These are phyloP conservation scores for Talaromyces marneffei DNA, from an alignment of 2,329 filamentous ascomycete species.

Conservation along the genomic window DNA sequence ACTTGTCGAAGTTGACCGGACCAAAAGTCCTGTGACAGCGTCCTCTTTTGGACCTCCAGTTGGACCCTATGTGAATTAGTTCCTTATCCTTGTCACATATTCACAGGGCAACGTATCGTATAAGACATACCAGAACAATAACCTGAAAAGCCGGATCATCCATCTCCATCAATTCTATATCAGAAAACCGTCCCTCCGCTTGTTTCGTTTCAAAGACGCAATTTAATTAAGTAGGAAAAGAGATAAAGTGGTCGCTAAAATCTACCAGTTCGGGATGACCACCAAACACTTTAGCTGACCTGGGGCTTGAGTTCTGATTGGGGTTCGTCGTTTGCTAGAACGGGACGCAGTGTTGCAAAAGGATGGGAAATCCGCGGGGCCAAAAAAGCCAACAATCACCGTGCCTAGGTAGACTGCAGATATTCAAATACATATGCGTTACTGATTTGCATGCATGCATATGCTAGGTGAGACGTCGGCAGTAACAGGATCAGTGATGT, in stretches of 20 bases:
- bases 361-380: background rate
- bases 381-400: background rate
- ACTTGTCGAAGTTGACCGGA: conserved; percentile 69
- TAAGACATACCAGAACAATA: conserved; percentile 62
- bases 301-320: background rate
- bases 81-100: conserved; percentile 2
- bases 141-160: conserved; percentile 58
- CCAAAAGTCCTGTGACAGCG: conserved; percentile 82
- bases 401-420: background rate
- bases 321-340: background rate
- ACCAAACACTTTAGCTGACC: background rate
- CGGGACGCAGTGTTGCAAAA: background rate
- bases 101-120: background rate
- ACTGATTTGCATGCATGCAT: background rate
- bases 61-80: conserved; percentile 54
- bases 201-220: background rate
- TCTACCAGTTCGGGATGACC: background rate
- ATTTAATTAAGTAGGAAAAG: background rate
- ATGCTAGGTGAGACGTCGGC: background rate
- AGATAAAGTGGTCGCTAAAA: background rate
- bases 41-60: conserved; percentile 86
- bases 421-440: conserved; percentile 1
- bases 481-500: background rate
- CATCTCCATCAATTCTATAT: conserved; percentile 3
- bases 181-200: background rate